Percentiles rank a stretch among this genome's conserved stretches.
These are phyloP conservation scores for Debaryomyces fabryi DNA, from an alignment of 1,139 yeast genomes.

Conservation along the genomic window DNA sequence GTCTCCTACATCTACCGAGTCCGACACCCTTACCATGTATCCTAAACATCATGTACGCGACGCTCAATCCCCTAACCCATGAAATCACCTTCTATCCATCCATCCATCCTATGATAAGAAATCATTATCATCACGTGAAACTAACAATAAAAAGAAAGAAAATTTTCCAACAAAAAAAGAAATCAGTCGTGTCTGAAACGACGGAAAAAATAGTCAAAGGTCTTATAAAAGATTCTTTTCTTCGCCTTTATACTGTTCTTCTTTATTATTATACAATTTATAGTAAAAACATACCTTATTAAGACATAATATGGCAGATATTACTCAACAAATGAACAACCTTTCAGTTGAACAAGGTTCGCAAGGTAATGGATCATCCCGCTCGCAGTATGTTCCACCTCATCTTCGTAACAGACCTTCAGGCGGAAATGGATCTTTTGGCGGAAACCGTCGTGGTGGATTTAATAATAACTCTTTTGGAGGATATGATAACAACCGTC, in stretches of 20 bases:
- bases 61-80: not conserved
- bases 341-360: conserved; percentile 37
- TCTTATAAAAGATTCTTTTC: conserved; percentile 11
- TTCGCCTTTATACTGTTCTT: conserved; percentile 10
- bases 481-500: conserved; percentile 13
- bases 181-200: conserved; percentile 7
- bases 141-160: conserved; percentile 7
- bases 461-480: conserved; percentile 12
- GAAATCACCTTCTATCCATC: not conserved
- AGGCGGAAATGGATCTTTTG: conserved; percentile 16
- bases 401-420: conserved; percentile 53
- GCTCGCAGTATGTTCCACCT: conserved; percentile 65
- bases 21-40: conserved; percentile 11
- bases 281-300: conserved; percentile 9
- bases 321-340: conserved; percentile 47
- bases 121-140: conserved; percentile 6
- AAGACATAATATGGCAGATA: conserved; percentile 37
- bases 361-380: conserved; percentile 18
- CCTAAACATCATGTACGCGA: not conserved
- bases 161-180: conserved; percentile 5
- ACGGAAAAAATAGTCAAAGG: conserved; percentile 8
- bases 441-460: conserved; percentile 20
- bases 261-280: conserved; percentile 1
- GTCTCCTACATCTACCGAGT: conserved; percentile 13
- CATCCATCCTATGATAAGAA: conserved; percentile 1